Percentiles rank a stretch among this genome's conserved stretches.
These are phyloP conservation scores for Mucor lusitanicus DNA, from an alignment of 371 early-diverging fungal genomes.

Conservation along the genomic window DNA sequence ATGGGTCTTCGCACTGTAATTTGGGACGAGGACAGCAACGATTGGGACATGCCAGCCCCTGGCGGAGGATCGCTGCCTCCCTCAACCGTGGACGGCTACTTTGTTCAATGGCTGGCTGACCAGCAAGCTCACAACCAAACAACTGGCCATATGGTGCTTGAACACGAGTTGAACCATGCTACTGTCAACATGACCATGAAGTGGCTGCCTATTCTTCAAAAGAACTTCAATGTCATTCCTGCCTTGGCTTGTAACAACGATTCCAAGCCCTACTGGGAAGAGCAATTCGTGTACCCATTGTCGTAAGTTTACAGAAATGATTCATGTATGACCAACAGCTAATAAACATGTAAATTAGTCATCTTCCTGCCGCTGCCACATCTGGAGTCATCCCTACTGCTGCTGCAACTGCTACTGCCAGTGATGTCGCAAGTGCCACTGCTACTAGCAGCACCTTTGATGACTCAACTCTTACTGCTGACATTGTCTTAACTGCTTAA, in stretches of 20 bases:
- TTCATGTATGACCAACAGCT: not conserved
- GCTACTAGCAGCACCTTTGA: not conserved
- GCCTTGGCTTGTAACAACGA: constrained; percentile 55
- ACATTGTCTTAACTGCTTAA: not conserved
- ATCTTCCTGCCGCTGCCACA: not conserved
- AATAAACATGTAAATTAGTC: constrained; percentile 24
- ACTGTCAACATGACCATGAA: constrained; percentile 44
- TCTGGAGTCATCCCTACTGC: not conserved
- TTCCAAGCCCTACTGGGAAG: constrained; percentile 51
- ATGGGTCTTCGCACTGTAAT: constrained; percentile 50
- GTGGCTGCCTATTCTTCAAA: constrained; percentile 48
- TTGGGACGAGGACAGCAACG: constrained; percentile 37
- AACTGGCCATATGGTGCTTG: constrained; percentile 48
- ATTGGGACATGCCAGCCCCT: constrained; percentile 44
- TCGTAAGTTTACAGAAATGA: not conserved
- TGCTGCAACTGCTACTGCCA: not conserved
- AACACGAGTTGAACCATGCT: constrained; percentile 51
- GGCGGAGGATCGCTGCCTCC: constrained; percentile 32
- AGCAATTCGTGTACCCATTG: constrained; percentile 39
- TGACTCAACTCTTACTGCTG: not conserved
- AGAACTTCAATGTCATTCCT: constrained; percentile 44
- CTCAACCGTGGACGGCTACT: not conserved
- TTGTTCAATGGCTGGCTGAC: not conserved
- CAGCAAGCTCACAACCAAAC: constrained; percentile 34
- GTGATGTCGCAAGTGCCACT: not conserved